phyloP scores from a whole-genome alignment of 176 grass and related monocot species.

The Bolboschoenus planiculmis region DNA sequence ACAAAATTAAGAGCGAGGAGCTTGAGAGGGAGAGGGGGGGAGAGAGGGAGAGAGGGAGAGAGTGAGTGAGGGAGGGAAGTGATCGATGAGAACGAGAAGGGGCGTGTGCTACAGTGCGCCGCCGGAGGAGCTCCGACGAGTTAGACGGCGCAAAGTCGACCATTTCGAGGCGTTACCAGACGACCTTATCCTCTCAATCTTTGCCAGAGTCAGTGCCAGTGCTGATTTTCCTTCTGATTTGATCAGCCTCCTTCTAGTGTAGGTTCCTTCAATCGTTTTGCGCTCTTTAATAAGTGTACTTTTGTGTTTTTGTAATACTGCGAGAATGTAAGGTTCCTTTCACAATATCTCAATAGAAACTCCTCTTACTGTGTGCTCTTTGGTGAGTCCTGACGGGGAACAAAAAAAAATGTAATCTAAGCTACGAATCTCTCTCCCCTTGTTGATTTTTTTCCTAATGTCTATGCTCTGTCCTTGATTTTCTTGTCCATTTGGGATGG shows the following conservation, averaged over 20 bases:
- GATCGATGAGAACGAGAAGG: slow-evolving; percentile 21
- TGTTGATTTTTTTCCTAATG: background rate
- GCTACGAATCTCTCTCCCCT: background rate
- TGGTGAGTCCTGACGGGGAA: background rate
- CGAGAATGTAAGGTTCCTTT: background rate
- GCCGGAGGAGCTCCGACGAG: background rate
- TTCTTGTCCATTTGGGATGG: background rate
- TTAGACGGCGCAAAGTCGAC: background rate
- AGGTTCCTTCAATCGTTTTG: background rate
- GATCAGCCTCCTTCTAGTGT: slow-evolving; percentile 26
- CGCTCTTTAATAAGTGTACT: too few relatives aligned
- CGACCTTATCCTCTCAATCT: slow-evolving; percentile 35
- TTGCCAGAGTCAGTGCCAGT: slow-evolving; percentile 26
- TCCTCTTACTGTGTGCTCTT: background rate
- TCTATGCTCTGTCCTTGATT: background rate
- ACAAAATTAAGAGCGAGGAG: background rate
- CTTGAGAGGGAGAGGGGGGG: background rate
- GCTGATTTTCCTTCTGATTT: slow-evolving; percentile 28
- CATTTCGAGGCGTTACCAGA: slow-evolving; percentile 31
- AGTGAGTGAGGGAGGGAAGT: too few relatives aligned
- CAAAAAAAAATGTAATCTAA: too few relatives aligned
- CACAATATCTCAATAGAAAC: background rate
- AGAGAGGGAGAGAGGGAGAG: background rate
- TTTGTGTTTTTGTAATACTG: too few relatives aligned
- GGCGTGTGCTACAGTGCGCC: background rate